Percentiles rank a stretch among this genome's conserved stretches.
Conservation (phyloP, 1,284 basidiomycete species). For the Rhodofomes roseus region DNA sequence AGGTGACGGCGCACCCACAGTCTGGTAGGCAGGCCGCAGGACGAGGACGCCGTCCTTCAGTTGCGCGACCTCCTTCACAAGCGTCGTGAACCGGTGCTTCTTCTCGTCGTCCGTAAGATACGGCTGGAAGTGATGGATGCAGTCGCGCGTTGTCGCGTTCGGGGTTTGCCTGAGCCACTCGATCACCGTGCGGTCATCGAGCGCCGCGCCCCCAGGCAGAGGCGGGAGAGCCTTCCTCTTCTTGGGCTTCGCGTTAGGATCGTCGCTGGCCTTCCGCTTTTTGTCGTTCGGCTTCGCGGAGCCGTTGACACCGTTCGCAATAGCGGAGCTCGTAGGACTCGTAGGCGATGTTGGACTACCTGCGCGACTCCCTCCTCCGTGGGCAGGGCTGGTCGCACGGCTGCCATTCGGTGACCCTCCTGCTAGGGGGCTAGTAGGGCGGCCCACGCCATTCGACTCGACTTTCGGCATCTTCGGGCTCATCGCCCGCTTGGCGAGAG, state of each 20-base stretch:
- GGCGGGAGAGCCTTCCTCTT: slow-evolving; percentile 53
- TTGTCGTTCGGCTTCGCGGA: slow-evolving; percentile 30
- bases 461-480: slow-evolving; percentile 67
- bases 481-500: slow-evolving; percentile 81
- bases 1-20: slow-evolving; percentile 3
- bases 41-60: slow-evolving; percentile 63
- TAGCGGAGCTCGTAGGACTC: slow-evolving; percentile 1
- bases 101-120: slow-evolving; percentile 65
- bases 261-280: slow-evolving; percentile 70
- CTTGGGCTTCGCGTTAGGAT: slow-evolving; percentile 50
- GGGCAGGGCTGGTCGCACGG: slow-evolving; percentile 41
- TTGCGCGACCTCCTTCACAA: slow-evolving; percentile 73
- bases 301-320: slow-evolving; percentile 1
- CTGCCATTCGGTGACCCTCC: slow-evolving; percentile 28
- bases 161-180: slow-evolving; percentile 67
- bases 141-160: slow-evolving; percentile 66
- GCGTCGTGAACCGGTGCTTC: slow-evolving; percentile 68
- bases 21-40: slow-evolving; percentile 47
- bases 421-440: slow-evolving; percentile 54
- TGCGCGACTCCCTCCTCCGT: slow-evolving; percentile 16
- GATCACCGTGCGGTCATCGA: slow-evolving; percentile 63
- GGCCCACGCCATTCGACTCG: slow-evolving; percentile 43
- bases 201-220: slow-evolving; percentile 37
- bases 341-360: slow-evolving; percentile 17
- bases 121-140: slow-evolving; percentile 73